phyloP scores from a whole-genome alignment of 208 protist species.

The Acanthamoeba culbertsoni region DNA sequence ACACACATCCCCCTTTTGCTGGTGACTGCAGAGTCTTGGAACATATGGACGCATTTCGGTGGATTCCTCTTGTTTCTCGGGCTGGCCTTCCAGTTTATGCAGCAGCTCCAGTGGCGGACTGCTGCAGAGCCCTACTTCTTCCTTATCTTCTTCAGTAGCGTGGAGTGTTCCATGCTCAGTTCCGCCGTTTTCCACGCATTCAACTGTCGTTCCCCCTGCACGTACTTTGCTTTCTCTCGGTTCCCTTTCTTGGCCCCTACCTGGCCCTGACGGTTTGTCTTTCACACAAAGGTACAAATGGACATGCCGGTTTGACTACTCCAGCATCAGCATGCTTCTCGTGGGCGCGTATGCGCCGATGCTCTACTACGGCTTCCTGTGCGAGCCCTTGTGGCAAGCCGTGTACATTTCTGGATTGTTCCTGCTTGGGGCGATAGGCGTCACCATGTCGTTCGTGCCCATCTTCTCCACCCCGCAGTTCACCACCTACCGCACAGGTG shows the following conservation, averaged over 20 bases:
- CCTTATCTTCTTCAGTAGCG: neutral
- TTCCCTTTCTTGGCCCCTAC: neutral
- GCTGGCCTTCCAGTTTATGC: neutral
- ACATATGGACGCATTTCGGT: conserved; percentile 10
- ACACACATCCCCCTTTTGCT: too few species aligned
- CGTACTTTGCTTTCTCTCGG: neutral
- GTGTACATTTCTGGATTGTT: neutral
- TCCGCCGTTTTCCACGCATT: conserved; percentile 37
- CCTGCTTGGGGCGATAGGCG: neutral
- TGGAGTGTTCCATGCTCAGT: neutral
- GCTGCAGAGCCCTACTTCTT: neutral
- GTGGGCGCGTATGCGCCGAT: conserved; percentile 15
- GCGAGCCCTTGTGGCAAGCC: neutral
- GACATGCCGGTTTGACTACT: conserved; percentile 21
- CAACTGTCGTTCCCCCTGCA: neutral
- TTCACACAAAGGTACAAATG: neutral
- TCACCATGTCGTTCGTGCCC: conserved; percentile 15
- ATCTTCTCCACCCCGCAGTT: conserved; percentile 13
- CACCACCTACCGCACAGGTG: neutral
- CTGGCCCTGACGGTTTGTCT: neutral
- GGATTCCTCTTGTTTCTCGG: neutral
- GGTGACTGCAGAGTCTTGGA: neutral
- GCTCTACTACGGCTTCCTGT: conserved; percentile 44
- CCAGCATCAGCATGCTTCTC: conserved; percentile 21
- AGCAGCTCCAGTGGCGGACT: neutral